Percentiles rank a stretch among this genome's conserved stretches.
phyloP scores from a whole-genome alignment of 345 rosid genomes.

The Raphanus sativus region DNA sequence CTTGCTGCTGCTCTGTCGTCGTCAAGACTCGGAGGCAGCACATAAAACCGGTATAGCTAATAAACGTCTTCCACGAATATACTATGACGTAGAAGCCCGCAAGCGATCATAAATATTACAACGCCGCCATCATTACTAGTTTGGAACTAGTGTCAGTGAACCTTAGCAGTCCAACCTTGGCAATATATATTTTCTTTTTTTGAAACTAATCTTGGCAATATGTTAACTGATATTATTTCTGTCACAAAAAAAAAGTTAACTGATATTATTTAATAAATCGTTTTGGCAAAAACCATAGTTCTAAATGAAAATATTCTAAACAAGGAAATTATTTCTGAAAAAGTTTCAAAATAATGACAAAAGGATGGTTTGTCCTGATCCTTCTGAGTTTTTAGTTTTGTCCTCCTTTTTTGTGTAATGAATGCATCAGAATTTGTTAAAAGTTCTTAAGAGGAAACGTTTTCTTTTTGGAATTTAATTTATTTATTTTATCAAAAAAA shows the following conservation, averaged over 20 bases:
- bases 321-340: background rate
- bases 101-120: background rate
- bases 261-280: background rate
- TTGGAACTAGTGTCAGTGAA: background rate
- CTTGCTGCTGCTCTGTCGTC: background rate
- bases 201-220: too few relatives aligned
- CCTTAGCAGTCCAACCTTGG: background rate
- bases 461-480: too few relatives aligned
- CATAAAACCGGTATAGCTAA: too few relatives aligned
- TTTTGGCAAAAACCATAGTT: background rate
- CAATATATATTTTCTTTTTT: background rate
- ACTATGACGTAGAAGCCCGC: background rate
- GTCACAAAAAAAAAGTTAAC: too few relatives aligned
- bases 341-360: background rate
- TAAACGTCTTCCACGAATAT: background rate
- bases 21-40: background rate
- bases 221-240: background rate
- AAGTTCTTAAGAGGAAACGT: background rate
- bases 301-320: background rate
- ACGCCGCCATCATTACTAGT: background rate
- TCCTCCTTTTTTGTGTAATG: background rate
- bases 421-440: background rate
- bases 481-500: too few relatives aligned
- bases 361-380: background rate
- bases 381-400: background rate